Base-by-base conservation (phyloP, 2,329 filamentous ascomycete genomes). In the Apiospora arundinis region DNA sequence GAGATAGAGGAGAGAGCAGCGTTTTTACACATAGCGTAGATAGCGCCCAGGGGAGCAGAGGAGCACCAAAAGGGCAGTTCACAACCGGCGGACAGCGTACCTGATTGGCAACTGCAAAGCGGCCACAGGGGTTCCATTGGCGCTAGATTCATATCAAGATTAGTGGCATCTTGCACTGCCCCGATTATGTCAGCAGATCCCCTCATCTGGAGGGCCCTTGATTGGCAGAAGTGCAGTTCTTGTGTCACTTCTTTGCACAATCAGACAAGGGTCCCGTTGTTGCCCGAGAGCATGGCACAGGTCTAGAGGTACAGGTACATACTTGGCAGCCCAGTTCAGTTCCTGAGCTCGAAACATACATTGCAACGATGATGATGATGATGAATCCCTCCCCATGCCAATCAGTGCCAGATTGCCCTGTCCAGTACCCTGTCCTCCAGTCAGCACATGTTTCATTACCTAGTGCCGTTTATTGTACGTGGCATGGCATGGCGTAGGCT, bases 91-190 rank as follows among this genome's bases (percentile, higher is more conserved):
- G 28, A 28, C 18, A 16, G 16, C 8, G 56, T 63, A 40, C 56
- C 56, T 40, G 56, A 37, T 63, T 63, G 56, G 21, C 28, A 63
- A 40, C 18, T 40, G 56, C 32, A 14, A 23, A 23, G 9, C 56
- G 11, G 21, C 32, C 14, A 21, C 56, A 40, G 32, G 49, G 56
- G 32, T 40, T 28, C 4, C 18, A 4, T 40, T 40, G 32, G 56
- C 56, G 56, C 56, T 63, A 63, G n/a, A 11, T 40, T 63, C 56
- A 5, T 2, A 63, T 63, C 56, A n/a, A 63, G 56, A 63, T 63
- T 63, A 63, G 56, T 18, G 32, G 56, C 56, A 63, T 63, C 56
- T 63, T 63, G 56, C 56, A 63, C 56, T 63, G 56, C 56, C 56
- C 56, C 52, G 14, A 40, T 63, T 40, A 63, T 63, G 56, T 63